phyloP scores from a whole-genome alignment of 441 rosid genomes.

The Biscutella laevigata region DNA sequence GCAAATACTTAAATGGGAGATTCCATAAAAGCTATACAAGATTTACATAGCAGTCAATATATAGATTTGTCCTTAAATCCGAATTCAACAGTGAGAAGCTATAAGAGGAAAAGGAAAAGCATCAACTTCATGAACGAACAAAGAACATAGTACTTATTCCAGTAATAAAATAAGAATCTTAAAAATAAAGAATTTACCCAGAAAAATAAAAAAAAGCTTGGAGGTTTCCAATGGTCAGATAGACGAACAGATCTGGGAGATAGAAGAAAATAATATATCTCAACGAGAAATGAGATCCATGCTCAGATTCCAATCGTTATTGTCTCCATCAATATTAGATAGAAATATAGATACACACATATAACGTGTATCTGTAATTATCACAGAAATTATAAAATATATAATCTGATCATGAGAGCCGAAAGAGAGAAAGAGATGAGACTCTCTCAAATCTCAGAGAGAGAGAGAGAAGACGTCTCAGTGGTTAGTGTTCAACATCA shows the following conservation, averaged over 20 bases:
- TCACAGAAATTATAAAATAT: constrained; percentile 7
- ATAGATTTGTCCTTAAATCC: not conserved
- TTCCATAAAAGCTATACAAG: constrained; percentile 6
- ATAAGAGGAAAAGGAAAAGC: constrained; percentile 21
- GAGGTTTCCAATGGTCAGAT: constrained; percentile 13
- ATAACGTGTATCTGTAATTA: constrained; percentile 26
- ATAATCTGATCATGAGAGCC: constrained; percentile 23
- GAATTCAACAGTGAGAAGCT: constrained; percentile 9
- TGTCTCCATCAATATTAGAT: constrained; percentile 24
- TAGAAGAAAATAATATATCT: constrained; percentile 1
- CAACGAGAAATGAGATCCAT: constrained; percentile 24
- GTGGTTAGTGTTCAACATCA: constrained; percentile 27
- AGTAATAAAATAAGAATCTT: not conserved
- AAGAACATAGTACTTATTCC: not conserved
- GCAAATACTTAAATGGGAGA: constrained; percentile 14
- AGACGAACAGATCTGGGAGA: constrained; percentile 30
- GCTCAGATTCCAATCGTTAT: constrained; percentile 27
- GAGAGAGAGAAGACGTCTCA: not conserved
- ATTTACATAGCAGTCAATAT: not conserved
- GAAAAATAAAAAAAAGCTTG: not conserved
- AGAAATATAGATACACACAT: constrained; percentile 11
- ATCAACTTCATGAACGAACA: constrained; percentile 23
- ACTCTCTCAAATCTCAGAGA: constrained; percentile 25
- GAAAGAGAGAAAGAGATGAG: constrained; percentile 15
- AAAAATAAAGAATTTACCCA: constrained; percentile 19